Percentiles rank a stretch among this genome's conserved stretches.
Evolutionary conservation across 176 grass and related monocot species (phyloP).

Genomic region (Guadua angustifolia): DNA sequence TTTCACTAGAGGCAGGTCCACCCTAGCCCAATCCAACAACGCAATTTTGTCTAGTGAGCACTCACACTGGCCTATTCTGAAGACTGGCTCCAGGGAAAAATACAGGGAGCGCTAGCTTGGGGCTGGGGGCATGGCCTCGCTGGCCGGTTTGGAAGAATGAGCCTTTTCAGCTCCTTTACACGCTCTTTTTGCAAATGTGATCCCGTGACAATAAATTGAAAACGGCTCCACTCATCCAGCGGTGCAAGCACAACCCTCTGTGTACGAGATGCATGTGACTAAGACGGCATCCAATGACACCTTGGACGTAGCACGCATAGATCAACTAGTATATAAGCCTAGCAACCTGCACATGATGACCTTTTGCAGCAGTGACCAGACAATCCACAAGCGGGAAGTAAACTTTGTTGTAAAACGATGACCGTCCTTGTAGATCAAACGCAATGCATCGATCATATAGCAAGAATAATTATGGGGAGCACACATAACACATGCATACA

Average conservation of each 20-base stretch:
- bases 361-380: background rate
- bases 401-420: background rate
- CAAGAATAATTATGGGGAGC: no score
- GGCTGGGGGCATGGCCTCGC: slow-evolving; percentile 24
- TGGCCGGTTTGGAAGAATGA: background rate
- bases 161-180: no score
- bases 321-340: background rate
- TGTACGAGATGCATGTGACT: background rate
- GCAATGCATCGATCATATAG: no score
- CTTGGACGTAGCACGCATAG: background rate
- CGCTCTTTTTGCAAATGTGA: no score
- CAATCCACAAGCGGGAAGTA: background rate
- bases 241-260: background rate
- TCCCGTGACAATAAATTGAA: no score
- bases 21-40: background rate
- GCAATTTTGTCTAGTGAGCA: background rate
- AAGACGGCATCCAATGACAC: background rate
- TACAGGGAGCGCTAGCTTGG: background rate
- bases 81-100: no score
- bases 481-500: no score
- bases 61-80: background rate
- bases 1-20: background rate
- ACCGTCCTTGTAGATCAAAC: no score
- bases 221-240: slow-evolving; percentile 8
- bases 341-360: background rate